Evolutionary conservation across 768 basidiomycete species (phyloP).

Genomic region (Amanita rubescens): DNA sequence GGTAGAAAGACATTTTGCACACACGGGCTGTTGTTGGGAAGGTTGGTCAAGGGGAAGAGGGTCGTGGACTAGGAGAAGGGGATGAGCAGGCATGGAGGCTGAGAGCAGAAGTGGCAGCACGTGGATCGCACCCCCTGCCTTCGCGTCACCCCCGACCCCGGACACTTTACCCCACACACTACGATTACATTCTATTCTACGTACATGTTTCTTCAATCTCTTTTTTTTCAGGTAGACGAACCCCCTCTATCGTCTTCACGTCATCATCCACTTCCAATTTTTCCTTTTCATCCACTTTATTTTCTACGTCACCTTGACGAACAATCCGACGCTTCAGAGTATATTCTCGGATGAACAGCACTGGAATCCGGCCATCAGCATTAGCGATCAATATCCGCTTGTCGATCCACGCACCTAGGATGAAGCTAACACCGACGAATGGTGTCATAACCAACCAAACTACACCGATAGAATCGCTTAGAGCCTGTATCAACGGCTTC

Average conservation of each 20-base stretch:
- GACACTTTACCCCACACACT: slow-evolving; percentile 3
- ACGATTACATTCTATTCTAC: neutral
- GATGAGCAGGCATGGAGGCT: slow-evolving; percentile 42
- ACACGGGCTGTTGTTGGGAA: slow-evolving; percentile 34
- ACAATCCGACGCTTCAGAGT: slow-evolving; percentile 46
- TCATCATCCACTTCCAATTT: slow-evolving; percentile 14
- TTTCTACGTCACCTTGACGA: slow-evolving; percentile 28
- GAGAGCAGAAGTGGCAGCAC: slow-evolving; percentile 5
- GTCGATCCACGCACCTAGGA: slow-evolving; percentile 33
- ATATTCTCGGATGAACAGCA: slow-evolving; percentile 52
- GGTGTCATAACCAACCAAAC: slow-evolving; percentile 66
- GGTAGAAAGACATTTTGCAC: slow-evolving; percentile 35
- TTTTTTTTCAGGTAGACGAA: slow-evolving; percentile 3
- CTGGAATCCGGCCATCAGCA: slow-evolving; percentile 24
- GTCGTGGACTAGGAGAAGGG: slow-evolving; percentile 19
- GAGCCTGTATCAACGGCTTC: slow-evolving; percentile 48
- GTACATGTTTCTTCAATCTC: neutral
- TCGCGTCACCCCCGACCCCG: neutral
- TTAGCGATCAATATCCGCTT: slow-evolving; percentile 1
- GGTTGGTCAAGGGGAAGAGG: slow-evolving; percentile 19
- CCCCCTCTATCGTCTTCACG: slow-evolving; percentile 11
- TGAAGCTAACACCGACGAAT: slow-evolving; percentile 42
- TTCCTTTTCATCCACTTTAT: slow-evolving; percentile 23
- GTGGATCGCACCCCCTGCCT: neutral
- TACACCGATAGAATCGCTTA: slow-evolving; percentile 49